Base-by-base conservation (phyloP, 208 protist species). In the Porcisia deanei region DNA sequence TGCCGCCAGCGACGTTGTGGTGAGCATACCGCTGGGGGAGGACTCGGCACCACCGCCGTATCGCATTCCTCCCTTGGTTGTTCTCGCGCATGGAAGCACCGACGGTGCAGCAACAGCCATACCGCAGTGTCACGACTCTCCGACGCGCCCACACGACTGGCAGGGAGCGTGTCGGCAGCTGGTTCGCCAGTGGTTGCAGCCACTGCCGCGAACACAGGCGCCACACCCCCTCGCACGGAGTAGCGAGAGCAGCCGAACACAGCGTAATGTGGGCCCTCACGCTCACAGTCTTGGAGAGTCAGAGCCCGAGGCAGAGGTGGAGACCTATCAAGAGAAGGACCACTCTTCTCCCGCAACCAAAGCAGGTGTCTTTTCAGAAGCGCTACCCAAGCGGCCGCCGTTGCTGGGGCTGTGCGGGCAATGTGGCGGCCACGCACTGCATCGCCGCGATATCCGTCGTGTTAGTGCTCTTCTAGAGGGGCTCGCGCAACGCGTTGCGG, bases 381-480 rank as follows among this genome's bases (percentile, higher is more conserved):
- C 37, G 18, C 61, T 8, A 34, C 37, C 14, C 2, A 18, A 3
- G 30, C 58, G 1, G 30, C 12, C 10, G 2, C 58, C 2, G 63
- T 67, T 47, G 41, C 22, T 49, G 12, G 14, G 39, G 37, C 0
- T 66, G 12, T 22, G 2, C 16, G 45, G 20, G 37, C n/a, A 7
- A 8, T 14, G 25, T 9, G 54, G 22, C 45, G 76, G 68, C 8
- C 30, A 76, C 71, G 37, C 52, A 34, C 12, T 85, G 10, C 81
- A 85, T 58, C 81, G 77, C 8, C 68, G 73, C 25, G 73, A 85
- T 66, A 54, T 85, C 4, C 81, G 81, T n/a, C 60, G 49, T 41
- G 30, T 76, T 7, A 34, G 81, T 20, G 81, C 66, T 1, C 25
- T 81, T 20, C 57, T 85, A 7, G 25, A 43, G 18, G 66, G 68